phyloP scores from a whole-genome alignment of 2,329 filamentous ascomycete species.

The Thielaviopsis punctulata region DNA sequence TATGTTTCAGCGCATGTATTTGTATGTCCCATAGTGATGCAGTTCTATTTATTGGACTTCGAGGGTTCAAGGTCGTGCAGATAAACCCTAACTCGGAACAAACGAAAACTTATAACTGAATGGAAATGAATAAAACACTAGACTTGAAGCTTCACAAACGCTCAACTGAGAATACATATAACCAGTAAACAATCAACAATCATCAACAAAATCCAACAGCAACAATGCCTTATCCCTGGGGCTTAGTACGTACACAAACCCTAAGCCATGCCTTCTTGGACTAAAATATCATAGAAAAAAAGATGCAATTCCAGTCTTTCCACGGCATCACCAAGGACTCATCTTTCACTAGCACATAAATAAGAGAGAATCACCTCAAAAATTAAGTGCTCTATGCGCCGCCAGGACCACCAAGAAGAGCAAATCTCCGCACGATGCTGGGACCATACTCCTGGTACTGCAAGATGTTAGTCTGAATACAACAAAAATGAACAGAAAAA shows the following conservation, averaged over 20 bases:
- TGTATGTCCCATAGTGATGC: no score
- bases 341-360: background rate
- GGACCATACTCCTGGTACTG: slow-evolving; percentile 93
- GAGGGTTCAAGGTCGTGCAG: background rate
- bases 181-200: background rate
- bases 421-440: slow-evolving; percentile 88
- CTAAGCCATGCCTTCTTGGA: no score
- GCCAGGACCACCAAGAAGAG: slow-evolving; percentile 79
- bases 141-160: slow-evolving; percentile 11
- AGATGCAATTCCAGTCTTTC: no score
- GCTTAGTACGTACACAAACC: no score
- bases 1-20: background rate
- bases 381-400: slow-evolving; percentile 38
- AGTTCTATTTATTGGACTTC: no score
- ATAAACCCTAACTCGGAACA: background rate
- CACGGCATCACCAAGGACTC: no score
- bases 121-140: slow-evolving; percentile 5
- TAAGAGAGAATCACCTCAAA: background rate
- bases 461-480: slow-evolving; percentile 14
- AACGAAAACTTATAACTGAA: background rate
- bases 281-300: no score
- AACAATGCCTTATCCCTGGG: no score
- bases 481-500: background rate
- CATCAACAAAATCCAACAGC: background rate
- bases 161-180: slow-evolving; percentile 9